Evolutionary conservation across 805 yeast genomes (phyloP), one percentile per base, ranked within the genome.

Genomic region (Pichia exigua): DNA sequence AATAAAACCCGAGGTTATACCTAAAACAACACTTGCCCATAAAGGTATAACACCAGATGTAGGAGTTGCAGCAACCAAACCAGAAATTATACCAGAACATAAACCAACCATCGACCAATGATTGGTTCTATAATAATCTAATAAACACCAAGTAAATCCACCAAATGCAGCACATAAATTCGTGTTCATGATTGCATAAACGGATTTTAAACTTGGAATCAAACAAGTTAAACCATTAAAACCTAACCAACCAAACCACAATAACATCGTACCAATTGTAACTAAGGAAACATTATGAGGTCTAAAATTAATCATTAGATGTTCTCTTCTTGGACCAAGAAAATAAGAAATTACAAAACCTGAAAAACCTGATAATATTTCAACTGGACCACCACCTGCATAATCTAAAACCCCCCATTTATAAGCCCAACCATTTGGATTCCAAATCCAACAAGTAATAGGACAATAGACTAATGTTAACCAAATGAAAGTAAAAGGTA

Each of bases 381-480:
- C 98, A 27, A 92, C 97, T 0, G 97, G 96, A 0, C 97, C 97
- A 51, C 98, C 98, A 30, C 99, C 99, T 24, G 99, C 99, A 67
- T 87, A 92, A 66, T 92, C 99, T 48, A 92, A 73, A 1, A 84
- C 98, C 7, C 96, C 97, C 82, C 96, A 92, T 59, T 81, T 75
- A 58, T 76, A 77, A 39, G 96, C 96, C 98, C 98, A 92, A 41
- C 99, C 98, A 45, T 83, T 83, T 1, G 87, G 64, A 51, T 89
- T 85, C 98, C 98, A 92, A 50, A 87, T 82, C 97, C 98, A 91
- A 69, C 82, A 88, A 7, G 92, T 92, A n/a, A 92, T 78, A 0
- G 98, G 98, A 65, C 95, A 86, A 70, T 92, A 92, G 15, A 91
- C 97, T 6, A 88, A 61, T 2, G 99, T 92, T 13, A 92, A 83